Conservation (phyloP, 1,139 yeast genomes). For the Saccharomyces hybrid region DNA sequence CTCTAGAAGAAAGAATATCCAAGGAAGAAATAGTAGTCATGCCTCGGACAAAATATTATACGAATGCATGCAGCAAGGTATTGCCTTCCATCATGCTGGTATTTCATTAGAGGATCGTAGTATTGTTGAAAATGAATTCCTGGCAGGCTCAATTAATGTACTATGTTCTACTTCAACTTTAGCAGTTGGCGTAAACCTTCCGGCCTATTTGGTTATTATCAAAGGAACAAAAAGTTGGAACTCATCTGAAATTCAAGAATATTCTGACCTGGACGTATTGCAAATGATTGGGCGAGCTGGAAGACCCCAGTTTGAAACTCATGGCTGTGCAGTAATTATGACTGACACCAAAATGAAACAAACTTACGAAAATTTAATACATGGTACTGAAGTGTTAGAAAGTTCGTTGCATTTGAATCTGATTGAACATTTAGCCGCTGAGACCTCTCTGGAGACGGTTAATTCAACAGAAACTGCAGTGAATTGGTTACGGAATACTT, state of each 20-base stretch:
- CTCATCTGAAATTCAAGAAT: slow-evolving; percentile 32
- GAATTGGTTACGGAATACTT: slow-evolving; percentile 46
- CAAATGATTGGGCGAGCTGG: slow-evolving; percentile 56
- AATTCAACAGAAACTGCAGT: slow-evolving; percentile 36
- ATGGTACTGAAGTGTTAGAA: slow-evolving; percentile 43
- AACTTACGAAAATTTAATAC: slow-evolving; percentile 38
- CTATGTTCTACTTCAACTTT: slow-evolving; percentile 53
- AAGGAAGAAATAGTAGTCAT: slow-evolving; percentile 7
- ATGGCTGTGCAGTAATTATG: slow-evolving; percentile 48
- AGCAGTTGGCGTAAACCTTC: slow-evolving; percentile 94
- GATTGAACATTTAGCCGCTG: slow-evolving; percentile 44
- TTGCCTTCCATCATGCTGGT: slow-evolving; percentile 57
- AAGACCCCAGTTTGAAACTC: slow-evolving; percentile 47
- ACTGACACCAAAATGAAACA: slow-evolving; percentile 36
- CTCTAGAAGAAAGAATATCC: neutral
- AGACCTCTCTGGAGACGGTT: slow-evolving; percentile 41
- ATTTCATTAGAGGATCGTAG: slow-evolving; percentile 40
- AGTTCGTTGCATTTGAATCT: slow-evolving; percentile 41
- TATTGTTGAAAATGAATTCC: slow-evolving; percentile 40
- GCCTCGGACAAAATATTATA: slow-evolving; percentile 10
- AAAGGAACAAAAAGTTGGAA: slow-evolving; percentile 65
- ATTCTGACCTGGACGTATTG: slow-evolving; percentile 41
- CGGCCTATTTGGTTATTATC: slow-evolving; percentile 87
- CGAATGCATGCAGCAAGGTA: slow-evolving; percentile 32
- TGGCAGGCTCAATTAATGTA: slow-evolving; percentile 37